Percentiles rank a stretch among this genome's conserved stretches.
phyloP scores from a whole-genome alignment of 2,329 filamentous ascomycete genomes.

The Colletotrichum ledebouriae region DNA sequence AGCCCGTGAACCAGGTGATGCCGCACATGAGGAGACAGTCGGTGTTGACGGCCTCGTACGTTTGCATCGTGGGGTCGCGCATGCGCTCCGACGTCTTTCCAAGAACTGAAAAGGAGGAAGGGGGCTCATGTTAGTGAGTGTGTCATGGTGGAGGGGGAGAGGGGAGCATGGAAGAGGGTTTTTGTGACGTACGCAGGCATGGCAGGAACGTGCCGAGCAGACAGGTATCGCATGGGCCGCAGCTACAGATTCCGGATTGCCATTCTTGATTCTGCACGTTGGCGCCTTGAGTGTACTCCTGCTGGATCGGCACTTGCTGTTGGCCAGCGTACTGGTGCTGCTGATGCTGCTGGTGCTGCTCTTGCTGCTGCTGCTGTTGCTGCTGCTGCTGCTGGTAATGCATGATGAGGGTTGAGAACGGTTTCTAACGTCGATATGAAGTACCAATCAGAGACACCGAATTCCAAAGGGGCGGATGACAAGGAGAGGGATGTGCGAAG shows the following conservation, averaged over 20 bases:
- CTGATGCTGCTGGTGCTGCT: constrained; percentile 8
- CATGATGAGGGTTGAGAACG: background rate
- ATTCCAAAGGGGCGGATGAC: background rate
- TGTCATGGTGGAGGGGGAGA: too few species aligned
- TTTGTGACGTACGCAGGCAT: constrained; percentile 56
- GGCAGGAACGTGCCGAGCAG: constrained; percentile 57
- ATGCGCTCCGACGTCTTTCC: constrained; percentile 61
- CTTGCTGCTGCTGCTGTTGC: constrained; percentile 8
- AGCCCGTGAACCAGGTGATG: constrained; percentile 56
- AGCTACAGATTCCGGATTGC: constrained; percentile 56
- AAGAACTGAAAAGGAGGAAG: constrained; percentile 50
- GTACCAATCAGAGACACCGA: background rate
- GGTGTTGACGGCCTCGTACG: constrained; percentile 55
- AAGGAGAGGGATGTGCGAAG: background rate
- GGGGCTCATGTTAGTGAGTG: background rate
- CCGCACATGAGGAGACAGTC: constrained; percentile 58
- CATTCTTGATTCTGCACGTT: constrained; percentile 50
- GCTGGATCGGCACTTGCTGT: constrained; percentile 39
- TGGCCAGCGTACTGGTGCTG: constrained; percentile 33
- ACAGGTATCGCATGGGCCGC: constrained; percentile 56
- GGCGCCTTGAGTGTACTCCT: constrained; percentile 38
- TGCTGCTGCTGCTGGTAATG: constrained; percentile 27
- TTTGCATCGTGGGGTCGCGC: constrained; percentile 57
- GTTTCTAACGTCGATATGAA: background rate
- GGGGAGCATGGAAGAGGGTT: too few species aligned